Evolutionary conservation across 495 filamentous ascomycete species (phyloP), one percentile per base, ranked within the genome.

Genomic region (Tuber aestivum): DNA sequence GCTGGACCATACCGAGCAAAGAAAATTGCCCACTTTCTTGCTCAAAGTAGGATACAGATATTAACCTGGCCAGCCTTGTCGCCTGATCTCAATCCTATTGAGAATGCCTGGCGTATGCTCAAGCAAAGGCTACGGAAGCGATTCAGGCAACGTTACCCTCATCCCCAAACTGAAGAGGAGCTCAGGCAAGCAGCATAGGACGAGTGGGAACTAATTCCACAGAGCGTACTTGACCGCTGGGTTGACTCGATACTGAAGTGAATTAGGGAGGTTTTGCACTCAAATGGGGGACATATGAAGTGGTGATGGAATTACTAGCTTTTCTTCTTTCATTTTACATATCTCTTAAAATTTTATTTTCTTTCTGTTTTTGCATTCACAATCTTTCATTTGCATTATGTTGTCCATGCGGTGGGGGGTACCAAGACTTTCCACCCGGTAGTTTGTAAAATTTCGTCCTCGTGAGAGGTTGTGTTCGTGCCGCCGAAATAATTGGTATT

Each of bases 101-200:
- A 76, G n/a, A 76, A 72, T 70, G 16, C 61, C 23, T 72, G 70
- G 70, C 35, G 21, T 4, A 41, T 56, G 42, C 37, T 76, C 9
- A 76, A 76, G 40, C 70, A 76, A 35, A 65, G 74, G 23, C 38
- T n/a, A n/a, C n/a, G n/a, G n/a, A n/a, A n/a, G n/a, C n/a, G n/a
- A n/a, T 68, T 41, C 41, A 41, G 41, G 41, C 6, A 41, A 41
- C 6, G 0, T 0, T 44, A 37, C 40, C 45, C 44, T 72, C 38
- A 38, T 8, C 14, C 10, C n/a, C 20, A 72, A 40, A 37, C 38
- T 38, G 74, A 18, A 38, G 32, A 27, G 14, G 32, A 76, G 27
- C 69, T 76, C 16, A 23, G 71, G 40, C 61, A 69, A 23, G 70
- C 70, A 32, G 70, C 27, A 7, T 50, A 72, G 38, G 74, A 44